Conservation (phyloP, 2,329 filamentous ascomycete genomes). For the Stenocarpella maydis region DNA sequence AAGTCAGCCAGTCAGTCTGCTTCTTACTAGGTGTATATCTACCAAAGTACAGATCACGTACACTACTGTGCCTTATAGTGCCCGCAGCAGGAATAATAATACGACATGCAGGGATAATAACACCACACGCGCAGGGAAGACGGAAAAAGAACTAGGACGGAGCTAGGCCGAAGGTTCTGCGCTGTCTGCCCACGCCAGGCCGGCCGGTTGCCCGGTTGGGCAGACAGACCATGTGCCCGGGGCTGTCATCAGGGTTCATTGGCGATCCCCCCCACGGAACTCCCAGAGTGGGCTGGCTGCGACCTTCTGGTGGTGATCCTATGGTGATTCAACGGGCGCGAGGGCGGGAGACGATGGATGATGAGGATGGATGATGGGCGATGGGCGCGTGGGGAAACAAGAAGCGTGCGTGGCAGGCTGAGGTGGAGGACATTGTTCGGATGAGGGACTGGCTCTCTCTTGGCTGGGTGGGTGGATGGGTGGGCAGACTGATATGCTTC, state of each 20-base stretch:
- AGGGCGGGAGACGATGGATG: neutral
- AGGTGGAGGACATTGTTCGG: conserved; percentile 7
- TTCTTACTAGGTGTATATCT: too few relatives aligned
- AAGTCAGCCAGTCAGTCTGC: too few relatives aligned
- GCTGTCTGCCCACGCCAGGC: neutral
- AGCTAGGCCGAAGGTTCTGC: conserved; percentile 17
- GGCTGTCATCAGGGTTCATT: conserved; percentile 19
- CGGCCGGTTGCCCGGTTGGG: too few relatives aligned
- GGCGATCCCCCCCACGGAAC: conserved; percentile 21
- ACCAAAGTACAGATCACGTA: too few relatives aligned
- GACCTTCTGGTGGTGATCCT: neutral
- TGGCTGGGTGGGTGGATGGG: conserved; percentile 2
- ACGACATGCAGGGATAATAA: conserved; percentile 10
- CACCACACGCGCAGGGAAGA: conserved; percentile 5
- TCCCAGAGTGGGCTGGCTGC: conserved; percentile 3
- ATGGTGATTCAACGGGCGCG: neutral
- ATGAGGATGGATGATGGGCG: neutral
- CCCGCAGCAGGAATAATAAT: neutral
- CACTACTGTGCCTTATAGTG: neutral
- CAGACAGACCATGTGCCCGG: too few relatives aligned
- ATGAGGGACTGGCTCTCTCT: conserved; percentile 4
- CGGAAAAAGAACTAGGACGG: neutral
- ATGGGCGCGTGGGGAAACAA: conserved; percentile 23
- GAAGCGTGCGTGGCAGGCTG: conserved; percentile 25
- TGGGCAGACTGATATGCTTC: neutral